Base-by-base conservation (phyloP, 192 early-diverging fungal species). In the Entophlyctis luteolus region DNA sequence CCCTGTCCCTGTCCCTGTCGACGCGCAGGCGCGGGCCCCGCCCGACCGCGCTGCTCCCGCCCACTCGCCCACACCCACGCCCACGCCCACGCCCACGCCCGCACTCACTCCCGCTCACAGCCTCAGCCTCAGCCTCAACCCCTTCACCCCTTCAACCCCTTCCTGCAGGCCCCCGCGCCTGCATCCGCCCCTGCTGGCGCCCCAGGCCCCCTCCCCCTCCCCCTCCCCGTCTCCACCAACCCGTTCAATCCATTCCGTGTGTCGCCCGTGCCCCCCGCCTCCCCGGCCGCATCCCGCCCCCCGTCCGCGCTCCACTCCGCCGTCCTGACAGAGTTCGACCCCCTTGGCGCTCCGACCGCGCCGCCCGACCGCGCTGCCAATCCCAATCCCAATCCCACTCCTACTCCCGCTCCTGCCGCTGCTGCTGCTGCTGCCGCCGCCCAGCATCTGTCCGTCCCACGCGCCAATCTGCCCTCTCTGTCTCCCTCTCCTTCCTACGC, bases 221-320 rank as follows among this genome's bases (percentile, higher is more conserved):
- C 42, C 42, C 14, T 16, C 14, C 20, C 42, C 42, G 14, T 45
- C 20, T 45, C 42, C 25, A 57, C 8, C 0, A 35, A 28, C 18
- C 55, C 55, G 18, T 57, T 57, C 55, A 57, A 57, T 35, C 55
- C 55, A 57, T 57, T 57, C 34, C n/a, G 16, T 29, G 18, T n/a
- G 10, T 23, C 55, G 16, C 25, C 55, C 10, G 18, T 35, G 16
- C 34, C 14, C 2, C 16, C 25, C 10, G 0, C 55, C 55, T 23
- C 14, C 1, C 3, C 25, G 18, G 10, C 27, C 33, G 3, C 38
- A 36, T 57, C 55, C 18, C 14, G 42, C 42, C 20, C 42, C 42
- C 20, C 20, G 14, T 12, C 42, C 42, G 14, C 20, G 14, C 20
- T 45, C 20, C 14, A 45, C 14, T 16, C 55, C 27, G 25, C 34